Conservation (phyloP, 2,329 filamentous ascomycete genomes). For the Endocalyx cinctus region DNA sequence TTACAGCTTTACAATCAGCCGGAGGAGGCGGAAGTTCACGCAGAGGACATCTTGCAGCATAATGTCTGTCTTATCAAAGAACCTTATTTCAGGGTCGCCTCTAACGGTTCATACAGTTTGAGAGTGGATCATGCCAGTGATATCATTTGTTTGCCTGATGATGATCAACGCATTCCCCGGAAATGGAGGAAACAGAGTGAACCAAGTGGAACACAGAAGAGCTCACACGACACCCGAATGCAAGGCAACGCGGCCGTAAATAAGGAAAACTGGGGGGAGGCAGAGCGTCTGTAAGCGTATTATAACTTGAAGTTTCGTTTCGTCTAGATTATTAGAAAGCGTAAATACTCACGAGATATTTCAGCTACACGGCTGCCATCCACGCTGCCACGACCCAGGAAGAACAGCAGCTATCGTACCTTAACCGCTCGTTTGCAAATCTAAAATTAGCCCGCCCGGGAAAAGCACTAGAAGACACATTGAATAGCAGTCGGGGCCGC, state of each 20-base stretch:
- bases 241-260: constrained; percentile 31
- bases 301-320: constrained; percentile 1
- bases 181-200: neutral
- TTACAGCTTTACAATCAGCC: neutral
- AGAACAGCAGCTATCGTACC: constrained; percentile 27
- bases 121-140: neutral
- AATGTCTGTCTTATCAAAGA: neutral
- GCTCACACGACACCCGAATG: constrained; percentile 6
- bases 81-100: neutral
- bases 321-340: neutral
- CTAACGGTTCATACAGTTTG: neutral
- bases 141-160: neutral
- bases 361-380: constrained; percentile 34
- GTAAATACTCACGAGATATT: constrained; percentile 2
- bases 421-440: constrained; percentile 33
- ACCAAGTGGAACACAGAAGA: neutral
- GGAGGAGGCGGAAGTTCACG: neutral
- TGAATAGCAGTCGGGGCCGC: constrained; percentile 6
- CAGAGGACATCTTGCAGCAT: no score
- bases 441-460: constrained; percentile 24
- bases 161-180: neutral
- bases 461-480: constrained; percentile 27
- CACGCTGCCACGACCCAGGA: constrained; percentile 26
- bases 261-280: constrained; percentile 21
- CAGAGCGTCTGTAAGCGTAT: constrained; percentile 27